These are phyloP conservation scores for Acephala macrosclerotiorum DNA, from an alignment of 2,329 filamentous ascomycete species.

Conservation along the genomic window DNA sequence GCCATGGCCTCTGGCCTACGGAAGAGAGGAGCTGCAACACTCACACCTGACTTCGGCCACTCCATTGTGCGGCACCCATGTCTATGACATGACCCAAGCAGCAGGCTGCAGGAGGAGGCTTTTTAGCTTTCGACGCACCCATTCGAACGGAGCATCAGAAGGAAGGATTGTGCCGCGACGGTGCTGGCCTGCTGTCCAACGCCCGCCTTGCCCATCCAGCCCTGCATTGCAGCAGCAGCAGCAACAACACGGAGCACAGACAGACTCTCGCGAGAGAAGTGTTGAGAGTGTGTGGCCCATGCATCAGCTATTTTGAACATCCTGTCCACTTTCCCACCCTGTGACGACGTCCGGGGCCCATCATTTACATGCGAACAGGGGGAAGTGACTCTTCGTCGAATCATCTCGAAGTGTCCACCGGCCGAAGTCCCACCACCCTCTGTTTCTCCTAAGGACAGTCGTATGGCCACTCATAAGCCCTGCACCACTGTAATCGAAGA, in stretches of 20 bases:
- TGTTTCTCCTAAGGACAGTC: background rate
- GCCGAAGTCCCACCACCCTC: background rate
- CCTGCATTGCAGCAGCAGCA: constrained; percentile 8
- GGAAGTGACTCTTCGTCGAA: background rate
- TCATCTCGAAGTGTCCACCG: background rate
- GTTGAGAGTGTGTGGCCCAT: constrained; percentile 17
- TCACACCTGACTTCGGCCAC: constrained; percentile 19
- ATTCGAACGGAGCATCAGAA: constrained; percentile 1
- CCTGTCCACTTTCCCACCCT: background rate
- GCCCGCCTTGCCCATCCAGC: constrained; percentile 25
- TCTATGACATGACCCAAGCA: constrained; percentile 27
- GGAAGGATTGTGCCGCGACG: constrained; percentile 26
- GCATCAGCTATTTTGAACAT: constrained; percentile 20
- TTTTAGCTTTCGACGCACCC: constrained; percentile 13
- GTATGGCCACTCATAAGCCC: background rate
- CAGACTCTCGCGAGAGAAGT: background rate
- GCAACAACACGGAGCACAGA: constrained; percentile 18
- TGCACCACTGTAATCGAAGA: background rate
- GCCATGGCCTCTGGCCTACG: constrained; percentile 8
- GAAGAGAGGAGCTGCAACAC: constrained; percentile 19
- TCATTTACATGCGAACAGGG: constrained; percentile 1
- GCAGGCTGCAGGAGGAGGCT: constrained; percentile 20
- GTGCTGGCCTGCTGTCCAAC: constrained; percentile 17
- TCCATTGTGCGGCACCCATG: constrained; percentile 16
- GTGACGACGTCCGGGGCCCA: constrained; percentile 5